Conservation (phyloP, 108 stramenopile genomes). For the Cylindrotheca fusiformis region DNA sequence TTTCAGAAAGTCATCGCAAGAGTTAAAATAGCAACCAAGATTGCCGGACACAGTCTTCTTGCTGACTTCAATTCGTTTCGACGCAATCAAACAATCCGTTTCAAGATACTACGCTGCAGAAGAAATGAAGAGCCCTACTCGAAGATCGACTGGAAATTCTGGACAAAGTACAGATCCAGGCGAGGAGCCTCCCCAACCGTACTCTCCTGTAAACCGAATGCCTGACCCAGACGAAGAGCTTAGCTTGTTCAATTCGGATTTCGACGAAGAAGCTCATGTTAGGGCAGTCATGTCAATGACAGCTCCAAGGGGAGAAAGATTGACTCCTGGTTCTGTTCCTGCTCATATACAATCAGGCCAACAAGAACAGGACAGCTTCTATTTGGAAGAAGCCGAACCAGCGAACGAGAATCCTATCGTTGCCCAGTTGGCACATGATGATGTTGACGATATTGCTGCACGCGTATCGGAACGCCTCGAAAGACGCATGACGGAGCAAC, state of each 20-base stretch:
- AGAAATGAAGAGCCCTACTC: too few species aligned
- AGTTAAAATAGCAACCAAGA: too few species aligned
- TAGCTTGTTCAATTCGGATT: neutral
- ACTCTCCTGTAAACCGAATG: neutral
- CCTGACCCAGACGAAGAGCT: neutral
- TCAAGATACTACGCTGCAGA: too few species aligned
- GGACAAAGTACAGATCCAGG: neutral
- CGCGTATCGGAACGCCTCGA: constrained; percentile 5
- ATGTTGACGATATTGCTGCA: constrained; percentile 14
- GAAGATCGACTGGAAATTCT: too few species aligned
- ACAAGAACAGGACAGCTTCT: neutral
- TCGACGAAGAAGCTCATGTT: neutral
- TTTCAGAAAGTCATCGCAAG: too few species aligned
- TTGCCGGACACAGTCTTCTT: too few species aligned
- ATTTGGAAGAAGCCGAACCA: neutral
- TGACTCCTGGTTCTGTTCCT: neutral
- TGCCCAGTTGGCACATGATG: constrained; percentile 7
- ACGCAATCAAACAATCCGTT: too few species aligned
- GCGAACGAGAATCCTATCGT: constrained; percentile 2
- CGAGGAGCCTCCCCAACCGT: neutral
- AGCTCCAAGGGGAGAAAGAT: neutral
- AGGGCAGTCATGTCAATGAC: neutral
- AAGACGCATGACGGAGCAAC: constrained; percentile 8
- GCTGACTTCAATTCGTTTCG: too few species aligned
- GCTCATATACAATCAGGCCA: too few species aligned